Percentiles rank a stretch among this genome's conserved stretches.
These are phyloP conservation scores for Scytalidium lignicola DNA, from an alignment of 2,329 filamentous ascomycete genomes.

Conservation along the genomic window DNA sequence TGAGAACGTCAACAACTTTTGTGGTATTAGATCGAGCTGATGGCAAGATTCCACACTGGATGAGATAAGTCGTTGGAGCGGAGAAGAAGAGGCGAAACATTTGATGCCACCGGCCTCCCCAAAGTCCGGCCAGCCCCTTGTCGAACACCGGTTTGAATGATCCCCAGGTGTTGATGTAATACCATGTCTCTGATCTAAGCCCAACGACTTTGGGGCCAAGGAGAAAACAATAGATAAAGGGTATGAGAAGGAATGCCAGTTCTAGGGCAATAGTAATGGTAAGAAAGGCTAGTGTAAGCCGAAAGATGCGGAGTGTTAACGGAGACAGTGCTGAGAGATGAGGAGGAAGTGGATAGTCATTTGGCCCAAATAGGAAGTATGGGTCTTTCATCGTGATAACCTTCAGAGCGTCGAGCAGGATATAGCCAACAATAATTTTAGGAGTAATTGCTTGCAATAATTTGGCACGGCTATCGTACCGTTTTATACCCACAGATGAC, in stretches of 20 bases:
- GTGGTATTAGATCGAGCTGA: constrained; percentile 26
- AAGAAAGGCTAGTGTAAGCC: constrained; percentile 49
- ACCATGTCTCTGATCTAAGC: constrained; percentile 53
- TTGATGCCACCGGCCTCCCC: constrained; percentile 90
- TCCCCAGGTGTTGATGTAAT: constrained; percentile 56
- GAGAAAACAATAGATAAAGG: constrained; percentile 49
- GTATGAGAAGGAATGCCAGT: constrained; percentile 53
- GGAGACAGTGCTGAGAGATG: constrained; percentile 38
- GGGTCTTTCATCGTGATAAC: constrained; percentile 68
- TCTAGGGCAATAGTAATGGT: constrained; percentile 57
- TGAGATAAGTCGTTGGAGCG: constrained; percentile 49
- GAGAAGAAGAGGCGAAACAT: constrained; percentile 72
- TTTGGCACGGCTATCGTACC: constrained; percentile 34
- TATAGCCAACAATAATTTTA: constrained; percentile 51
- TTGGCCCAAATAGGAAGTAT: constrained; percentile 61
- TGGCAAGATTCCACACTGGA: constrained; percentile 33
- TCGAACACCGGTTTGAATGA: constrained; percentile 51
- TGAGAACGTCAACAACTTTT: constrained; percentile 31
- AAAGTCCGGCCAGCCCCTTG: constrained; percentile 72
- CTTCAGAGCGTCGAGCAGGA: constrained; percentile 66
- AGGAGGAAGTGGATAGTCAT: constrained; percentile 37
- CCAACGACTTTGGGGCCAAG: constrained; percentile 51
- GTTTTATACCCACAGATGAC: constrained; percentile 42
- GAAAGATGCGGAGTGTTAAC: constrained; percentile 46
- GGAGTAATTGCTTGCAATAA: constrained; percentile 42